These are phyloP conservation scores for Komagataella pastoris DNA, from an alignment of 805 yeast genomes.

Conservation along the genomic window DNA sequence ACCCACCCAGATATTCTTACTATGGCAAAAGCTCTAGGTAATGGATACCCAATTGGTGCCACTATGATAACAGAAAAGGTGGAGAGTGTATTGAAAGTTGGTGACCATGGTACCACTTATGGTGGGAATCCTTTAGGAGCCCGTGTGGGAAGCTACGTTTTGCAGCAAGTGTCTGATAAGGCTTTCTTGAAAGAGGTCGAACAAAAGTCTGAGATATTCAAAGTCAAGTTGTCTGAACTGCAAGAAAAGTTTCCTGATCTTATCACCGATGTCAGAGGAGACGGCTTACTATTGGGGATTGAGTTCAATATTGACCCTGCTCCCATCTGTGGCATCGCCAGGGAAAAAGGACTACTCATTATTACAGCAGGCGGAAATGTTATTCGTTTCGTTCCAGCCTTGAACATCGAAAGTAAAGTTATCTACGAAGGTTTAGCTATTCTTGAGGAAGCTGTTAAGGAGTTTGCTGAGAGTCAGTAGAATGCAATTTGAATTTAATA, in stretches of 20 bases:
- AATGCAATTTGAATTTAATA: neutral
- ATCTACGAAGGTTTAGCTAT: conserved; percentile 62
- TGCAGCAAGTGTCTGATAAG: conserved; percentile 48
- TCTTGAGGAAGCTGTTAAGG: conserved; percentile 40
- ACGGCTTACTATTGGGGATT: conserved; percentile 77
- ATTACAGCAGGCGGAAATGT: conserved; percentile 92
- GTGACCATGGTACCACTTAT: conserved; percentile 96
- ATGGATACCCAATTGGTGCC: conserved; percentile 94
- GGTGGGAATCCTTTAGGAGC: conserved; percentile 95
- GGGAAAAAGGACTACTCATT: conserved; percentile 69
- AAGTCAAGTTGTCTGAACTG: conserved; percentile 32
- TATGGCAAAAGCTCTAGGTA: conserved; percentile 92
- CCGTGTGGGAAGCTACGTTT: conserved; percentile 65
- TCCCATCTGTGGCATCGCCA: conserved; percentile 50
- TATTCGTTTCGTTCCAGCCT: conserved; percentile 83
- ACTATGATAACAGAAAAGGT: conserved; percentile 76
- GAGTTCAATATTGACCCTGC: conserved; percentile 59
- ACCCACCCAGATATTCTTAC: conserved; percentile 94
- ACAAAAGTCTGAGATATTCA: conserved; percentile 44
- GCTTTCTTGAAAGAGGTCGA: conserved; percentile 50
- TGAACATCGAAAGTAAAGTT: conserved; percentile 62
- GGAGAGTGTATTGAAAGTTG: conserved; percentile 61
- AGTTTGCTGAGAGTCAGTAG: conserved; percentile 1
- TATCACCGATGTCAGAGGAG: conserved; percentile 67
- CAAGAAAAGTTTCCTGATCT: conserved; percentile 44